These are phyloP conservation scores for Epichloe scottii DNA, from an alignment of 2,329 filamentous ascomycete species.

Conservation along the genomic window DNA sequence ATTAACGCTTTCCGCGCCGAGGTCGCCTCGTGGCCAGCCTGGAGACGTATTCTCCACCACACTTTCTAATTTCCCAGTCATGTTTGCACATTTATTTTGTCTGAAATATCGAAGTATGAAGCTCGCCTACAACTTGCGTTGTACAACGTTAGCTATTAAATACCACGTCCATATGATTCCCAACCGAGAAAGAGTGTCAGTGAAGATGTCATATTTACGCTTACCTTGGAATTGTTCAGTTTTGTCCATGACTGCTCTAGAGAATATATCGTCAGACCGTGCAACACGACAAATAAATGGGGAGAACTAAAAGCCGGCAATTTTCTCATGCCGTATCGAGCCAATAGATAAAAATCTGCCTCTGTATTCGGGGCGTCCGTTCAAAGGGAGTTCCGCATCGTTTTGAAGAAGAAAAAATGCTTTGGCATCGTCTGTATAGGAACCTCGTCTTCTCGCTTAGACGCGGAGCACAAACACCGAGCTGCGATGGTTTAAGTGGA, in stretches of 20 bases:
- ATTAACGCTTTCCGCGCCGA: conserved; percentile 42
- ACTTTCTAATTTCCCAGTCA: conserved; percentile 20
- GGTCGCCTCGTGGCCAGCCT: conserved; percentile 38
- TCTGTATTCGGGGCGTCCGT: too few relatives aligned
- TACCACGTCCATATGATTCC: conserved; percentile 10
- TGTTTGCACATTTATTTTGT: background rate
- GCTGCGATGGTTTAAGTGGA: too few relatives aligned
- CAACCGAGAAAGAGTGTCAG: background rate
- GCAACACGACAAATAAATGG: background rate
- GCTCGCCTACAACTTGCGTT: conserved; percentile 1
- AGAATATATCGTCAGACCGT: background rate
- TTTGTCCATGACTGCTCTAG: background rate
- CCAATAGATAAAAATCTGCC: too few relatives aligned
- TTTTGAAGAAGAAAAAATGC: too few relatives aligned
- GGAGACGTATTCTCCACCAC: conserved; percentile 28
- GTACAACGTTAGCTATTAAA: conserved; percentile 13
- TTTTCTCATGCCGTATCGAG: too few relatives aligned
- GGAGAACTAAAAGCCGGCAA: too few relatives aligned
- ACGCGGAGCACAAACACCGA: too few relatives aligned
- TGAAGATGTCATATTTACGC: background rate
- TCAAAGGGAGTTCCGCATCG: too few relatives aligned
- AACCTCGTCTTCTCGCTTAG: too few relatives aligned
- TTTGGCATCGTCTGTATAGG: too few relatives aligned
- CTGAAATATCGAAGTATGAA: background rate
- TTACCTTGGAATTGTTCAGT: background rate